Base-by-base conservation (phyloP, 2,329 filamentous ascomycete species). In the Colletotrichum sp. region DNA sequence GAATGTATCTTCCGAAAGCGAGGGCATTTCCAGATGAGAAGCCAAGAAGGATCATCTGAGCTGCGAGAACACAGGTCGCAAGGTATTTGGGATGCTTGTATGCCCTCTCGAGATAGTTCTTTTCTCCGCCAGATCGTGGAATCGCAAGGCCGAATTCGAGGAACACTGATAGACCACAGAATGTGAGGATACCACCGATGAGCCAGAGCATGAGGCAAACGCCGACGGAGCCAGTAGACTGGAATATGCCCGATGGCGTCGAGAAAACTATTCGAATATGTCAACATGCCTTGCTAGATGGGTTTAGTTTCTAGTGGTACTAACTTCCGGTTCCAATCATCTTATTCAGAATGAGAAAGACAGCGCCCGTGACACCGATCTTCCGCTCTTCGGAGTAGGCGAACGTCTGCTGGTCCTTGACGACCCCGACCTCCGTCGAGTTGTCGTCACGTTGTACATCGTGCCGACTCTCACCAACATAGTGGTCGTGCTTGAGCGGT, bases 31-130 rank as follows among this genome's bases (percentile, higher is more conserved):
- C 90, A 1, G 90, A 89, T 0, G 91, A 92, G 80, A 92, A 92
- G 0, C 91, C 91, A 2, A 93, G 87, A 1, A 92, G 84, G 62
- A 93, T 86, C 89, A 92, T 92, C 81, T 92, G 91, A 2, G 90
- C 85, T 5, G 91, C 90, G 39, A 93, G 85, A 3, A 93, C 87
- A 76, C 90, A 91, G 0, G 90, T 92, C 1, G 91, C 88, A 2
- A 93, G 82, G 81, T 92, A 92, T 72, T 87, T 89, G 1, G 92
- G 92, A 26, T 85, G 88, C 3, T 87, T 87, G 83, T 92, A 93
- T 18, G 91, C 89, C n/a, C 89, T 86, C 79, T 93, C 92, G 16
- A 93, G 89, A 80, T 93, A 93, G 81, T 92, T 92, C 86, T 93
- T 93, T 77, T 93, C 91, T 24, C 92, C 92, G 16, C 92, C 92